Evolutionary conservation across 768 basidiomycete genomes (phyloP), one percentile per base, ranked within the genome.

Genomic region (Peribolospora kevripleyi): DNA sequence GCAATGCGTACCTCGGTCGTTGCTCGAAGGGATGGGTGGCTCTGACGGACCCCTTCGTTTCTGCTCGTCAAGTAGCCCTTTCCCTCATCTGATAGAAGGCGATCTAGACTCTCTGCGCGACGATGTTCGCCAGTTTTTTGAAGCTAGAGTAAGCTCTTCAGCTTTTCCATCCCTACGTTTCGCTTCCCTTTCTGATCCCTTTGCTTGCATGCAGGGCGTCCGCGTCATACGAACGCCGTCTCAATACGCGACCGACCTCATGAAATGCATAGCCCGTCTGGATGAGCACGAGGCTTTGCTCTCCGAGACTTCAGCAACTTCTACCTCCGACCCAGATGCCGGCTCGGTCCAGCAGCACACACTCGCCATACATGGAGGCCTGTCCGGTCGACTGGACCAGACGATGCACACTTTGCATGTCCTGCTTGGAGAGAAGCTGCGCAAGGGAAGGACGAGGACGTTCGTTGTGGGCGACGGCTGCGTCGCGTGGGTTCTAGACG

Each of bases 311-410:
- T 42, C 49, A 48, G 46, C 42, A 57, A 5, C 51, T 56, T 25
- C 37, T 39, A 37, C 10, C 36, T 46, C 36, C 46, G 25, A 9
- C 41, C 13, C 36, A 7, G 46, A 40, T n/a, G 36, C 52, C 43
- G 7, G 51, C 13, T 42, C 51, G 13, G 46, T 66, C 64, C 14
- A 45, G 5, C 69, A 78, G 72, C 76, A 78, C 59, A 77, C 81
- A 51, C 72, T 84, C 36, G 68, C 95, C 50, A 67, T 98, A 41
- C 74, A 91, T 2, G 90, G 93, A 5, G 90, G 93, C 0, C 70
- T 98, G 3, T 75, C 82, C 4, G 93, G 93, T 0, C 77, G 93
- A 38, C 71, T 98, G 3, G 93, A 98, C 66, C 93, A 98, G 62
- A 93, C 88, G 0, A 72, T 90, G 4, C 88, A 93, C 62, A 81